Evolutionary conservation across 1,284 basidiomycete species (phyloP), one percentile per base, ranked within the genome.

Genomic region (Cutaneotrichosporon mucoides): DNA sequence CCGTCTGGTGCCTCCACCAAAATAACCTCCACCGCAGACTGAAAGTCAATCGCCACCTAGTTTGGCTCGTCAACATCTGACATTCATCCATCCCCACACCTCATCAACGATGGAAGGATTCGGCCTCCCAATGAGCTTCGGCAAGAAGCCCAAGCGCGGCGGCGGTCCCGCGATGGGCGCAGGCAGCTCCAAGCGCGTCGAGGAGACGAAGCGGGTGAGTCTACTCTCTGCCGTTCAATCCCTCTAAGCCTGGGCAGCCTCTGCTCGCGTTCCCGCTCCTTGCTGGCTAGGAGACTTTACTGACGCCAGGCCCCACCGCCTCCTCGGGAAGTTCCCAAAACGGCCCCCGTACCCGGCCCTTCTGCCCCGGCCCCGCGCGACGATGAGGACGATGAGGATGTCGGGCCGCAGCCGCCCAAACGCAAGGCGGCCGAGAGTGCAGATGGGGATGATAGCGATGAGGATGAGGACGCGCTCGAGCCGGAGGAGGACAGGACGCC

Each of bases 51-150:
- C 11, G 44, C 40, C 50, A 46, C 49, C 37, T 24, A 44, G 33
- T 3, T 8, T 40, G 15, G 33, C 24, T 24, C 2, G 24, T 24
- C 24, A 24, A 24, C 24, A 24, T 3, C 24, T 24, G 24, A 24
- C 24, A 24, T 24, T 24, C 24, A 24, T 24, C 24, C 24, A 24
- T 24, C 24, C 24, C 24, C 24, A 48, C 15, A 13, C 24, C 34
- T 41, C 55, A 44, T 33, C 42, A 40, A 24, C 24, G 24, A 79
- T 79, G 77, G 77, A 79, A 34, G 69, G 65, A n/a, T 71, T 71
- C 36, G 75, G 69, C 33, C 68, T 79, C 2, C 77, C 77, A 2
- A 77, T 79, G 74, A 74, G 73, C 66, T 79, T 79, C 60, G 78
- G 78, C 63, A 79, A 79, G 63, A 78, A 77, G 65, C 65, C 73